A percentile compares a stretch with the other conserved stretches of the same genome.
Evolutionary conservation across 2,329 filamentous ascomycete species (phyloP).

Genomic region (Magnaporthiopsis incrustans): DNA sequence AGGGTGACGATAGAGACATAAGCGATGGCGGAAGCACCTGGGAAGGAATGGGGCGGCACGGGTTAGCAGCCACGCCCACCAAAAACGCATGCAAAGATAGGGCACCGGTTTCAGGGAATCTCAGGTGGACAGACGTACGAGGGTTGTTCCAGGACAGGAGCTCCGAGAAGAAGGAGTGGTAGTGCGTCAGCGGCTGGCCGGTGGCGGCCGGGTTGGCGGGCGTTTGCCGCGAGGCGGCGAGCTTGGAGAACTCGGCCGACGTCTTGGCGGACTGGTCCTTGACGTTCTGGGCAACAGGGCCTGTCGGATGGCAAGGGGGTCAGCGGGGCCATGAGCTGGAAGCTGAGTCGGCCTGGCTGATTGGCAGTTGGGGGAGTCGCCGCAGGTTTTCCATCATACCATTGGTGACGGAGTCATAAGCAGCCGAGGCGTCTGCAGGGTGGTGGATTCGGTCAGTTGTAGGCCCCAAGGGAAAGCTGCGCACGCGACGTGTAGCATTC

Average conservation of each 20-base stretch:
- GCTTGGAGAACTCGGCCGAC: constrained; percentile 46
- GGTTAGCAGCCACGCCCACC: constrained; percentile 15
- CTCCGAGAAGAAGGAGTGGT: constrained; percentile 63
- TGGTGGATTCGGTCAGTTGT: not conserved
- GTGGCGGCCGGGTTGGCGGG: constrained; percentile 46
- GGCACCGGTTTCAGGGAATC: too few species aligned
- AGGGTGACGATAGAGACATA: constrained; percentile 48
- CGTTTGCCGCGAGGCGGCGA: constrained; percentile 48
- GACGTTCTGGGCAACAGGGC: constrained; percentile 51
- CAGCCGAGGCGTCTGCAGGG: constrained; percentile 38
- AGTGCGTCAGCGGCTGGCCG: constrained; percentile 58
- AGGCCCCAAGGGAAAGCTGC: constrained; percentile 2
- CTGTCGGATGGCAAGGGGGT: constrained; percentile 24
- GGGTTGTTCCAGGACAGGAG: constrained; percentile 63
- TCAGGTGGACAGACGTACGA: constrained; percentile 36
- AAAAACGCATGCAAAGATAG: constrained; percentile 12
- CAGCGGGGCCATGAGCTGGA: constrained; percentile 6
- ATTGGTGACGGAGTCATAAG: constrained; percentile 38
- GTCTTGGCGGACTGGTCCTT: constrained; percentile 49
- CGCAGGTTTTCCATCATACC: constrained; percentile 25
- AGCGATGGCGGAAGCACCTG: constrained; percentile 58
- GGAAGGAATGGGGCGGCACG: constrained; percentile 8
- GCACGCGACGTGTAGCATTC: not conserved
- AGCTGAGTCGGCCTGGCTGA: not conserved
- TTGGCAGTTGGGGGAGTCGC: too few species aligned